These are phyloP conservation scores for Hibiscus syriacus DNA, from an alignment of 345 rosid genomes.

Conservation along the genomic window DNA sequence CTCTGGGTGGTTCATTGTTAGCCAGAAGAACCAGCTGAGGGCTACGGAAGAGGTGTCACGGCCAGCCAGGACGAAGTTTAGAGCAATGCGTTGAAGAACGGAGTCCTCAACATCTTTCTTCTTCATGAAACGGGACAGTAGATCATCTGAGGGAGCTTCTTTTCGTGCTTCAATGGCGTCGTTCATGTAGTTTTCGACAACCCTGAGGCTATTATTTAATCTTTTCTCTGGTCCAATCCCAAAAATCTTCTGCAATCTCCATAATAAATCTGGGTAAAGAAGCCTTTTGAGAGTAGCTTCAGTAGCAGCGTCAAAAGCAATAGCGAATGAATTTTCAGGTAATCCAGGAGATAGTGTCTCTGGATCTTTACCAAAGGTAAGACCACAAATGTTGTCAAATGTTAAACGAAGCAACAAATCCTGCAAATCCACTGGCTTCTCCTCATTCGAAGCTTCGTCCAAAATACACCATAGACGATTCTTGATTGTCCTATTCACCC, in stretches of 20 bases:
- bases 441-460: slow-evolving; percentile 40
- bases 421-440: slow-evolving; percentile 55
- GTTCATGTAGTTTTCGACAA: slow-evolving; percentile 65
- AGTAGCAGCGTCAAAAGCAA: slow-evolving; percentile 73
- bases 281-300: slow-evolving; percentile 78
- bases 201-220: slow-evolving; percentile 40
- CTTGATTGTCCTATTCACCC: slow-evolving; percentile 85
- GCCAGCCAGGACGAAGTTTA: slow-evolving; percentile 87
- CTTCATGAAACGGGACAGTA: slow-evolving; percentile 70
- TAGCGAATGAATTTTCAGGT: slow-evolving; percentile 65
- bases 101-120: slow-evolving; percentile 46
- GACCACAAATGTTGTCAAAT: slow-evolving; percentile 83
- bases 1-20: slow-evolving; percentile 55
- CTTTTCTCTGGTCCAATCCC: slow-evolving; percentile 53
- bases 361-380: slow-evolving; percentile 87
- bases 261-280: slow-evolving; percentile 61
- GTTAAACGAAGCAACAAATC: slow-evolving; percentile 77
- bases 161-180: slow-evolving; percentile 60
- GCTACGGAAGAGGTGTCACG: too few species aligned
- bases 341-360: slow-evolving; percentile 57
- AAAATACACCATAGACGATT: slow-evolving; percentile 68
- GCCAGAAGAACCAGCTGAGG: too few species aligned
- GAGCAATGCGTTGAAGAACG: slow-evolving; percentile 74
- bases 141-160: slow-evolving; percentile 86
- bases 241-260: slow-evolving; percentile 56